phyloP scores from a whole-genome alignment of 305 asterid species.

The Solanum hybrid region DNA sequence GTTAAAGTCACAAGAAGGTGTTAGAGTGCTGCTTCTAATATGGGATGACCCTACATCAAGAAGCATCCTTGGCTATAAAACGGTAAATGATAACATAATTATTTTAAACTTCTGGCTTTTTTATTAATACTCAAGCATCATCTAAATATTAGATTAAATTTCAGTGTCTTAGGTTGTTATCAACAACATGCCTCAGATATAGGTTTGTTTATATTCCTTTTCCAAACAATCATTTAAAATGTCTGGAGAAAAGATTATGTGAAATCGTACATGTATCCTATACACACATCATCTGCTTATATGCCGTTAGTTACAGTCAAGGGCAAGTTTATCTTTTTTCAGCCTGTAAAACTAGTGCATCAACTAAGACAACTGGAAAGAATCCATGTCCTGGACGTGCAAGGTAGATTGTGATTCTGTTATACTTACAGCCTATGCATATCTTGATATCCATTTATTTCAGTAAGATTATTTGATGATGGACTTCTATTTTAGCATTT shows the following conservation, averaged over 20 bases:
- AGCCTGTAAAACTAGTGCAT: background rate
- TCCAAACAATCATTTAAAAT: background rate
- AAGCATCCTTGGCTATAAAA: constrained; percentile 85
- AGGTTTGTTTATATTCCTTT: background rate
- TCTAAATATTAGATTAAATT: background rate
- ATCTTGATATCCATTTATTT: background rate
- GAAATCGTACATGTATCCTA: background rate
- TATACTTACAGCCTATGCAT: background rate
- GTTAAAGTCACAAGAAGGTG: constrained; percentile 96
- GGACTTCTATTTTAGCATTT: background rate
- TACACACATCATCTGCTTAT: background rate
- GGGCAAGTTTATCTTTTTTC: background rate
- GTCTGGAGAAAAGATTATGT: background rate
- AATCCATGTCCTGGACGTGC: background rate
- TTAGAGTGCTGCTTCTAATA: constrained; percentile 84
- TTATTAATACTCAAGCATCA: constrained; percentile 1
- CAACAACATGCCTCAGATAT: background rate
- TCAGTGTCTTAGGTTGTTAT: background rate
- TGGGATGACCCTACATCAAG: constrained; percentile 99
- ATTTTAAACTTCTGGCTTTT: background rate
- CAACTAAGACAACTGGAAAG: background rate
- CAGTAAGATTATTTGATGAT: background rate
- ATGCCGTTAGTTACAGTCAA: background rate
- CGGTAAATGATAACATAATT: constrained; percentile 35
- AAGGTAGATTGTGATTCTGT: background rate